Evolutionary conservation across 352 stramenopile species (phyloP), one percentile per base, ranked within the genome.

Genomic region (Plasmopara muralis): DNA sequence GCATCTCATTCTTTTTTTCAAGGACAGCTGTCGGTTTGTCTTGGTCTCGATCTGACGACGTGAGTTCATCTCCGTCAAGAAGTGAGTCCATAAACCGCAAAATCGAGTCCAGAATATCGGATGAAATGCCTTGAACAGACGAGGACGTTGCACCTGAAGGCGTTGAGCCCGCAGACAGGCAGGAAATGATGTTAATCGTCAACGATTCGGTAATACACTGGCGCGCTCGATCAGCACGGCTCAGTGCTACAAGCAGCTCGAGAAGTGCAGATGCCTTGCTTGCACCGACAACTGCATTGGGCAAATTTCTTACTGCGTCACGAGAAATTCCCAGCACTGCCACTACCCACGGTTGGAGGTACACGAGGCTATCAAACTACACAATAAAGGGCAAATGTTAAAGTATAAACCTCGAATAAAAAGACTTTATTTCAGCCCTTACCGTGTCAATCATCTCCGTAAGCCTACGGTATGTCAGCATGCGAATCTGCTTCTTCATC

Each of bases 401-500:
- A 35, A 35, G 31, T 12, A 6, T 6, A 1, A 35, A 12, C 6
- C 31, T 35, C 10, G 31, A 35, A 2, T 12, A 35, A 35, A 35
- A 8, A 12, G 1, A 35, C 1, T n/a, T 8, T 4, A 35, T 12
- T 35, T 35, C 31, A 35, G 31, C 10, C 48, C 57, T 41, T 66
- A 74, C 62, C 67, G 52, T 86, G 42, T 91, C 77, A 25, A 95
- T 57, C 42, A 95, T 47, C 43, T 95, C 77, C 0, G 74, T 67
- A 12, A 93, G 55, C 0, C 84, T 80, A 15, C 80, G 84, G 58
- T 87, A 89, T 0, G 77, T 70, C 16, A 95, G 62, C 60, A 80
- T 86, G 16, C 84, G 78, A 39, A 89, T 87, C 57, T 92, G 82
- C 61, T 89, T 89, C 34, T 76, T 79, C 71, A 89, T 67, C 13